These are phyloP conservation scores for Cladosporium sp. DNA, from an alignment of 2,329 filamentous ascomycete genomes.

Conservation along the genomic window DNA sequence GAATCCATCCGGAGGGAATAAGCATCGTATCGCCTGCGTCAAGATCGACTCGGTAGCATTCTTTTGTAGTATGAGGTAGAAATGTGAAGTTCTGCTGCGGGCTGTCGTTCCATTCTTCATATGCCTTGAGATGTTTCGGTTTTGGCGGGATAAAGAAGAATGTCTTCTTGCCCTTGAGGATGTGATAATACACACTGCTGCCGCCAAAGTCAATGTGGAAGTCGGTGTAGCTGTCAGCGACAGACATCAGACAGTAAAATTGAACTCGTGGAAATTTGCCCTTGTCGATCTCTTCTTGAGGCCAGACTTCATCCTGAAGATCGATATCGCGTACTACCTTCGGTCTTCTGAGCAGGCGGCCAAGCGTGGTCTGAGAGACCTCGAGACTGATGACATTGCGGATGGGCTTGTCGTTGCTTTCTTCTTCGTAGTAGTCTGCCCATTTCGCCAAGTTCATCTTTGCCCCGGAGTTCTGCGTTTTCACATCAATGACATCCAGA, in stretches of 20 bases:
- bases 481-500: slow-evolving; percentile 66
- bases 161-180: slow-evolving; percentile 64
- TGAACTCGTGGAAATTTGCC: slow-evolving; percentile 60
- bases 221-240: slow-evolving; percentile 67
- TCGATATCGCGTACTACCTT: slow-evolving; percentile 63
- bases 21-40: slow-evolving; percentile 66
- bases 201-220: slow-evolving; percentile 71
- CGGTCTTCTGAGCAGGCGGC: slow-evolving; percentile 58
- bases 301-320: slow-evolving; percentile 54
- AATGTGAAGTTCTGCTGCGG: slow-evolving; percentile 64
- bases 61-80: slow-evolving; percentile 59
- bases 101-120: slow-evolving; percentile 67
- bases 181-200: slow-evolving; percentile 68
- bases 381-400: slow-evolving; percentile 68
- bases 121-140: slow-evolving; percentile 64
- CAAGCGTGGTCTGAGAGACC: slow-evolving; percentile 60
- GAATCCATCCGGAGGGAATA: slow-evolving; percentile 68
- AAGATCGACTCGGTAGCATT: slow-evolving; percentile 64
- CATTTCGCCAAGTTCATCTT: slow-evolving; percentile 63
- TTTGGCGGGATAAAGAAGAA: slow-evolving; percentile 70
- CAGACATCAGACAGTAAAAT: slow-evolving; percentile 67
- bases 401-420: slow-evolving; percentile 55
- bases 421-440: slow-evolving; percentile 65
- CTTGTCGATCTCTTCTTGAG: slow-evolving; percentile 48
- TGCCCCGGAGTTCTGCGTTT: slow-evolving; percentile 59